phyloP scores from a whole-genome alignment of 345 rosid genomes.

The Mangifera indica region DNA sequence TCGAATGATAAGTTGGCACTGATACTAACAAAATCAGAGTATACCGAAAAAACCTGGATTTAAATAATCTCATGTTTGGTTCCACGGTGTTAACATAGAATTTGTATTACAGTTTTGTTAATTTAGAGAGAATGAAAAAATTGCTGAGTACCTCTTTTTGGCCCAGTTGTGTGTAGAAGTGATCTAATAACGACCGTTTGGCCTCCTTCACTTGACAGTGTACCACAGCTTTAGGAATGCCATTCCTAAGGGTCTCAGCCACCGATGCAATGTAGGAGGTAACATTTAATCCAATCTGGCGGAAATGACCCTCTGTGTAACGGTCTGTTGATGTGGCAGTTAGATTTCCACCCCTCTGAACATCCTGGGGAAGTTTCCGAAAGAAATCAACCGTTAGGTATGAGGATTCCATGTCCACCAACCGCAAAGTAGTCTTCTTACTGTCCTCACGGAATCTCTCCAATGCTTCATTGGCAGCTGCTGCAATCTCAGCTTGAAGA shows the following conservation, averaged over 20 bases:
- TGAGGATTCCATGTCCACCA: constrained; percentile 79
- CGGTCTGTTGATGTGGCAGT: constrained; percentile 33
- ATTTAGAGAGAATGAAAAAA: not conserved
- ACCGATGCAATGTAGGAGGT: constrained; percentile 60
- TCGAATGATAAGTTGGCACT: no score
- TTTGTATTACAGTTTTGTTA: not conserved
- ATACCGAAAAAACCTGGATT: no score
- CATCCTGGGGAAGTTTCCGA: constrained; percentile 57
- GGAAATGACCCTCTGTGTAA: constrained; percentile 51
- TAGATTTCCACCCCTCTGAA: constrained; percentile 47
- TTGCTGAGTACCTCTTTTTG: constrained; percentile 41
- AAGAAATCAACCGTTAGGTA: constrained; percentile 67
- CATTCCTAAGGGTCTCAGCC: constrained; percentile 45
- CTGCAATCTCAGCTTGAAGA: constrained; percentile 56
- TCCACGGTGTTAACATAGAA: no score
- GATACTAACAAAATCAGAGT: no score
- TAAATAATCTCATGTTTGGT: no score
- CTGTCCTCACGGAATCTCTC: constrained; percentile 58
- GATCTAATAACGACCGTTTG: constrained; percentile 47
- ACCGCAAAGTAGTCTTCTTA: constrained; percentile 48
- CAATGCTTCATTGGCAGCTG: constrained; percentile 46
- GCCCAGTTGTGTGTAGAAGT: constrained; percentile 51
- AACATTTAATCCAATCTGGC: constrained; percentile 58
- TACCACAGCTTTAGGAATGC: constrained; percentile 69
- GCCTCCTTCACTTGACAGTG: constrained; percentile 69